Conservation (phyloP, 1,139 yeast species). For the Yamadazyma buinensis region DNA sequence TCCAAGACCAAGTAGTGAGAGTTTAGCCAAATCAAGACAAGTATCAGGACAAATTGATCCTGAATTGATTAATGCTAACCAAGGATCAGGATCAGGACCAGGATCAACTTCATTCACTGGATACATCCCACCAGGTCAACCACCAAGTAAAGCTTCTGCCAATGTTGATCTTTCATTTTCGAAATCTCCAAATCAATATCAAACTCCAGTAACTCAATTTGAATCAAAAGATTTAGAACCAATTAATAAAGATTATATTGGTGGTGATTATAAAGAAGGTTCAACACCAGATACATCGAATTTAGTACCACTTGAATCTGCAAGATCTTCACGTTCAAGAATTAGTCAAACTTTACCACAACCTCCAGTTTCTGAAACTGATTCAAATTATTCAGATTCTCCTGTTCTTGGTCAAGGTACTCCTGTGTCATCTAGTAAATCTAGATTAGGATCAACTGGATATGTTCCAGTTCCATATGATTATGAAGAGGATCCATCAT, state of each 20-base stretch:
- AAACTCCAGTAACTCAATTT: not conserved
- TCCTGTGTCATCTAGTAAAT: not conserved
- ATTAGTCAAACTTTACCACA: conserved; percentile 13
- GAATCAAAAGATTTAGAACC: no score
- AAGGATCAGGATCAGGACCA: conserved; percentile 1
- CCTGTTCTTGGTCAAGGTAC: not conserved
- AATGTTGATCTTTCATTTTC: not conserved
- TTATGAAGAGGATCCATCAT: not conserved
- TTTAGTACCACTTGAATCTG: not conserved
- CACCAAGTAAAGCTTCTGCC: not conserved
- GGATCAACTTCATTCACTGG: not conserved
- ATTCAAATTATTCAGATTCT: conserved; percentile 9
- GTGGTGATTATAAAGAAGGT: not conserved
- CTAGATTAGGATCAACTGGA: conserved; percentile 5
- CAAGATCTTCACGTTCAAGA: conserved; percentile 1
- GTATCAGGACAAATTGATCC: conserved; percentile 15
- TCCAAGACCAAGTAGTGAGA: conserved; percentile 35
- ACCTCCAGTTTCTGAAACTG: conserved; percentile 11
- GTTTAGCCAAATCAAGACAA: conserved; percentile 29
- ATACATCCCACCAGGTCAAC: conserved; percentile 1
- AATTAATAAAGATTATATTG: not conserved
- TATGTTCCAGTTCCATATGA: conserved; percentile 6
- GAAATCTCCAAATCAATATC: not conserved
- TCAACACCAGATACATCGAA: not conserved
- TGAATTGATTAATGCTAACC: not conserved